These are phyloP conservation scores for Pythium aquatile DNA, from an alignment of 352 stramenopile species.

Conservation along the genomic window DNA sequence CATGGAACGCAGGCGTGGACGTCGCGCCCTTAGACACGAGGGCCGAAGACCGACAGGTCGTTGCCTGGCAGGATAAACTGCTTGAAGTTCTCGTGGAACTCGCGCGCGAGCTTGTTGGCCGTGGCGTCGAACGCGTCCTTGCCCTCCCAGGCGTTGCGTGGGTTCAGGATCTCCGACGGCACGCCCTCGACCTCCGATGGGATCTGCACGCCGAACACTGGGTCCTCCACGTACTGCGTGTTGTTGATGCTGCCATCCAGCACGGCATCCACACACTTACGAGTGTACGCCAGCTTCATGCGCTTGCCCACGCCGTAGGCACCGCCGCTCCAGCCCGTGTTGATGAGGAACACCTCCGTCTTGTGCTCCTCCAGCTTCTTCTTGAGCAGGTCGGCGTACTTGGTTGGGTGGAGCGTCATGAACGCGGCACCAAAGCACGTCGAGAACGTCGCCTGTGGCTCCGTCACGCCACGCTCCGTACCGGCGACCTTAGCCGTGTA, in stretches of 20 bases:
- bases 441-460: slow-evolving; percentile 54
- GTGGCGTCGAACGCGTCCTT: slow-evolving; percentile 78
- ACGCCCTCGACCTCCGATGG: slow-evolving; percentile 60
- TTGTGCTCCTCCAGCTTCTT: slow-evolving; percentile 52
- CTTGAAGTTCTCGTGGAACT: slow-evolving; percentile 85
- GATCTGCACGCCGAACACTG: slow-evolving; percentile 74
- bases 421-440: slow-evolving; percentile 57
- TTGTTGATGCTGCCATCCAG: slow-evolving; percentile 69
- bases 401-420: slow-evolving; percentile 57
- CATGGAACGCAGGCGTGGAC: not conserved
- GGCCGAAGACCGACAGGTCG: slow-evolving; percentile 65
- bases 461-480: slow-evolving; percentile 51
- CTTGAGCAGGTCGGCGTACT: slow-evolving; percentile 56
- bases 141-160: slow-evolving; percentile 72
- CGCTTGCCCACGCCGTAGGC: slow-evolving; percentile 95
- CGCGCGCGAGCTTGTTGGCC: slow-evolving; percentile 67
- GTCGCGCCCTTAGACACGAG: slow-evolving; percentile 38
- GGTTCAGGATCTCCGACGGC: slow-evolving; percentile 74
- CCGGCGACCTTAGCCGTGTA: slow-evolving; percentile 62
- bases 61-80: slow-evolving; percentile 81
- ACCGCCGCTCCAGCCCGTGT: slow-evolving; percentile 95
- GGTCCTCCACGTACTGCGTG: slow-evolving; percentile 62
- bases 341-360: slow-evolving; percentile 75
- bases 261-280: slow-evolving; percentile 76
- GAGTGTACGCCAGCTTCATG: slow-evolving; percentile 93